Percentiles rank a stretch among this genome's conserved stretches.
phyloP scores from a whole-genome alignment of 1,284 basidiomycete species.

The Ustilago trichophora region DNA sequence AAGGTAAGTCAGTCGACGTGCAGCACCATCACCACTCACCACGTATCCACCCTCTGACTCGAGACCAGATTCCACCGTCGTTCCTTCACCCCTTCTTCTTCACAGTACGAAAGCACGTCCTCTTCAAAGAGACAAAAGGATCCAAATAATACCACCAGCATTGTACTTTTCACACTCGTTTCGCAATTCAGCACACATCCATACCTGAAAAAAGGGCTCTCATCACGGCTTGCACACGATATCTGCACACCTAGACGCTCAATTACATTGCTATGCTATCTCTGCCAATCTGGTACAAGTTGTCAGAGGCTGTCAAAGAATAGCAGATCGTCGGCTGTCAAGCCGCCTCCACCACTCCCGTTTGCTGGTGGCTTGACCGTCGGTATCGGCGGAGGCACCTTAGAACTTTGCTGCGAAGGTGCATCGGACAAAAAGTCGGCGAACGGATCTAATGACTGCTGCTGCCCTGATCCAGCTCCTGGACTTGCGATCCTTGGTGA shows the following conservation, averaged over 20 bases:
- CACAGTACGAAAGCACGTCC: slow-evolving; percentile 61
- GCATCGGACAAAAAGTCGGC: slow-evolving; percentile 28
- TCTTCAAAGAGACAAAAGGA: slow-evolving; percentile 61
- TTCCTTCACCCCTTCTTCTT: not conserved
- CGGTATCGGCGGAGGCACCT: not conserved
- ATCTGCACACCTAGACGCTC: no score
- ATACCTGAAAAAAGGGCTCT: no score
- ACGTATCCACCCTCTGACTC: no score
- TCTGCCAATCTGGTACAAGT: no score
- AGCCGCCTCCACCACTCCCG: slow-evolving; percentile 1
- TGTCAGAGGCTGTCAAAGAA: slow-evolving; percentile 46
- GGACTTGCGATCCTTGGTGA: slow-evolving; percentile 7
- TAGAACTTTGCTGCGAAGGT: slow-evolving; percentile 1
- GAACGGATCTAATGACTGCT: slow-evolving; percentile 9
- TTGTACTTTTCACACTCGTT: no score
- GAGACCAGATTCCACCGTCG: no score
- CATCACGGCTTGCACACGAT: no score
- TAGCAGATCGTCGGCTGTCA: slow-evolving; percentile 42
- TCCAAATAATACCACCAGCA: slow-evolving; percentile 27
- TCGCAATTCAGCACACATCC: no score
- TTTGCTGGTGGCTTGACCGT: not conserved
- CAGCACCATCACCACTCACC: no score
- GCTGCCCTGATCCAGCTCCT: not conserved
- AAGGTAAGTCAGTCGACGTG: slow-evolving; percentile 33
- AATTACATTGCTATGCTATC: not conserved